These are phyloP conservation scores for Fomitopsis schrenkii DNA, from an alignment of 1,284 basidiomycete species.

Conservation along the genomic window DNA sequence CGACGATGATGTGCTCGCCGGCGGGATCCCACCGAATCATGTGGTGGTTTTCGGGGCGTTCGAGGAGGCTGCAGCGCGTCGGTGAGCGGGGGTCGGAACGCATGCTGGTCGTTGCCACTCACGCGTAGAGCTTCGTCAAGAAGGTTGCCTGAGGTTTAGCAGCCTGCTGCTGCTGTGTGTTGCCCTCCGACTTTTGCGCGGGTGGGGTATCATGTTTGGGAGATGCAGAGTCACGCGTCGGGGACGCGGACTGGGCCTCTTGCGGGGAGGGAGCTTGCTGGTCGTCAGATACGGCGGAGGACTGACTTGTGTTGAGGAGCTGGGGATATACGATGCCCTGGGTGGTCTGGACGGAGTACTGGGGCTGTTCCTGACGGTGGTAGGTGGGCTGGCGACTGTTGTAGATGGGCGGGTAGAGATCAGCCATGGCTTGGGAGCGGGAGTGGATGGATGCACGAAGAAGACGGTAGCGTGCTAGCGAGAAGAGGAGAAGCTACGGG, in stretches of 20 bases:
- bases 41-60: constrained; percentile 82
- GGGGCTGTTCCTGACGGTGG: constrained; percentile 18
- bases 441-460: constrained; percentile 31
- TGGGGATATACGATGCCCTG: constrained; percentile 44
- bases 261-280: constrained; percentile 28
- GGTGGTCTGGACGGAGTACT: constrained; percentile 24
- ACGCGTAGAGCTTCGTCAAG: constrained; percentile 90
- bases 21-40: constrained; percentile 92
- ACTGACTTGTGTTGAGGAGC: constrained; percentile 39
- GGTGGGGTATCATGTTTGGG: constrained; percentile 34
- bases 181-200: constrained; percentile 42
- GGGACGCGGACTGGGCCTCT: constrained; percentile 27
- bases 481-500: constrained; percentile 29
- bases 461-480: constrained; percentile 26
- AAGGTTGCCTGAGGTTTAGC: constrained; percentile 85
- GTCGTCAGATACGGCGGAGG: constrained; percentile 44
- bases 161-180: constrained; percentile 33
- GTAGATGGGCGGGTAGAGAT: constrained; percentile 68
- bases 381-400: constrained; percentile 31
- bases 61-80: constrained; percentile 51
- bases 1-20: constrained; percentile 89
- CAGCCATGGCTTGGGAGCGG: constrained; percentile 48
- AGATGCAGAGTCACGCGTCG: constrained; percentile 26
- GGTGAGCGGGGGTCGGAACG: constrained; percentile 14
- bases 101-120: constrained; percentile 31